Conservation (phyloP, 139 green algal species). For the Trebouxia sp. region DNA sequence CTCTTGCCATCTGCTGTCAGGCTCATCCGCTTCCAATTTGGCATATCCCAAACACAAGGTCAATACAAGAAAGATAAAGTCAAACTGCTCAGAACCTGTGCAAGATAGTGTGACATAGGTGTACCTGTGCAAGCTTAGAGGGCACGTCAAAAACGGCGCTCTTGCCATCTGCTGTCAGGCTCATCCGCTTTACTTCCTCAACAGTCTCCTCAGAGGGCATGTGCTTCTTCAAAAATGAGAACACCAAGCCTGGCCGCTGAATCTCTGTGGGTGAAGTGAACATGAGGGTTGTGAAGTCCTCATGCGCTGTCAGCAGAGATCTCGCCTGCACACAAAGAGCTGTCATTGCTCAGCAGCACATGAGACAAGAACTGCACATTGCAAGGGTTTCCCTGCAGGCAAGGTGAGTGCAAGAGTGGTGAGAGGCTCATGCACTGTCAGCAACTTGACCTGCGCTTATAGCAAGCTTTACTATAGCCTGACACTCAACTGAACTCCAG, state of each 20-base stretch:
- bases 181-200: constrained; percentile 84
- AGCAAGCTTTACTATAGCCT: too few species aligned
- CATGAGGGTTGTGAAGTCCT: constrained; percentile 83
- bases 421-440: too few species aligned
- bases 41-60: too few species aligned
- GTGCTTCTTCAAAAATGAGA: constrained; percentile 63
- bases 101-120: too few species aligned
- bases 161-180: constrained; percentile 73
- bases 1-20: constrained; percentile 76
- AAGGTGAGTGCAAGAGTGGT: too few species aligned
- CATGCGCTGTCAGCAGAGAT: constrained; percentile 85
- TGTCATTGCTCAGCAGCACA: background rate
- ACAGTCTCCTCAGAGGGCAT: constrained; percentile 63
- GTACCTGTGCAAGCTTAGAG: constrained; percentile 41
- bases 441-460: too few species aligned
- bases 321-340: constrained; percentile 60
- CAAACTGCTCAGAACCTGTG: too few species aligned
- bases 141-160: constrained; percentile 95
- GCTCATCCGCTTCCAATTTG: constrained; percentile 83
- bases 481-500: too few species aligned
- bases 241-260: constrained; percentile 69
- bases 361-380: background rate
- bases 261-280: constrained; percentile 41
- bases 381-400: too few species aligned
- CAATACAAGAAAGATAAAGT: too few species aligned